These are phyloP conservation scores for Fusarium sp. DNA, from an alignment of 2,329 filamentous ascomycete species.

Conservation along the genomic window DNA sequence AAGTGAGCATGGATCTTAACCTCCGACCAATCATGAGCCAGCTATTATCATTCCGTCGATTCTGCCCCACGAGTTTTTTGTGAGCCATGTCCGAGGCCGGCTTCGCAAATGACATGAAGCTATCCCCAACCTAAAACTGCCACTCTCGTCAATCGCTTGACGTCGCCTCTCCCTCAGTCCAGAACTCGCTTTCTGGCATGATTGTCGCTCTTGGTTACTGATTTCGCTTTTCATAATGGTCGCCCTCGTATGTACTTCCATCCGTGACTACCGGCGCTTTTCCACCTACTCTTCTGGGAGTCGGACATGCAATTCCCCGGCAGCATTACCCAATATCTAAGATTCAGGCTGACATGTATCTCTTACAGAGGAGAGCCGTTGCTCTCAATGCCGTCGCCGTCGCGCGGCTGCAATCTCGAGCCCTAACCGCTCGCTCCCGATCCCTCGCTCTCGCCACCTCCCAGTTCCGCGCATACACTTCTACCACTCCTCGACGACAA, in stretches of 20 bases:
- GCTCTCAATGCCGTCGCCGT: slow-evolving; percentile 25
- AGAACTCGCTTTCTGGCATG: slow-evolving; percentile 7
- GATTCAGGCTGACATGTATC: neutral
- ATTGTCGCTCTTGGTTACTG: neutral
- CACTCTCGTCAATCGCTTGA: neutral
- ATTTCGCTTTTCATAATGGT: slow-evolving; percentile 15
- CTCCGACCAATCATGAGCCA: slow-evolving; percentile 11
- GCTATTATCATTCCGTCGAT: slow-evolving; percentile 16
- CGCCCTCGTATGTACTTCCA: slow-evolving; percentile 18
- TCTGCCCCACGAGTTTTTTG: slow-evolving; percentile 30
- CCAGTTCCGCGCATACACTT: slow-evolving; percentile 25
- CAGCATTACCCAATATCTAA: neutral
- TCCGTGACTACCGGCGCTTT: neutral
- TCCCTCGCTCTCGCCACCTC: slow-evolving; percentile 20
- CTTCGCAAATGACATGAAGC: slow-evolving; percentile 26
- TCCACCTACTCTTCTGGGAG: neutral
- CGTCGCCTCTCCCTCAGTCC: neutral
- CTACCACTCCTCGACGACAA: slow-evolving; percentile 16
- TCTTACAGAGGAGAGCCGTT: slow-evolving; percentile 30
- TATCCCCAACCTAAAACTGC: slow-evolving; percentile 29
- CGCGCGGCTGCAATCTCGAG: slow-evolving; percentile 15
- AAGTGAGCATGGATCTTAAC: slow-evolving; percentile 8
- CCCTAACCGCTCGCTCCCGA: slow-evolving; percentile 21
- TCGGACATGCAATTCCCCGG: neutral
- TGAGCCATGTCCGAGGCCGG: slow-evolving; percentile 34